A percentile compares a stretch with the other conserved stretches of the same genome.
These are phyloP conservation scores for Nicotiana obtusifolia DNA, from an alignment of 257 asterid genomes.

Conservation along the genomic window DNA sequence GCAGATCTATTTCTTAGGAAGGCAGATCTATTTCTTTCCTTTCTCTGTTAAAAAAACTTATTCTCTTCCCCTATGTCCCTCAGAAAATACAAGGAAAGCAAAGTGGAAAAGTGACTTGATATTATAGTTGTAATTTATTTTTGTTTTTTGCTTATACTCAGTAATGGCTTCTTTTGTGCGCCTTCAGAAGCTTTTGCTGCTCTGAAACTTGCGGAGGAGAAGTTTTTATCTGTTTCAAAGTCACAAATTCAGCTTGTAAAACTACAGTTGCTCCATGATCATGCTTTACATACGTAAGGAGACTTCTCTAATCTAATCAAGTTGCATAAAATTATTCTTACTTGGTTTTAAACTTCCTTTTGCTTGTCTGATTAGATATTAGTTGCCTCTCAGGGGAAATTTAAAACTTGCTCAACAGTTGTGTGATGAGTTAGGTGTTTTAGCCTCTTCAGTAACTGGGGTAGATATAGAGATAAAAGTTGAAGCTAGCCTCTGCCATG, in stretches of 20 bases:
- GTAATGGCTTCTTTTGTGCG: constrained; percentile 5
- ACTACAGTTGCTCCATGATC: constrained; percentile 81
- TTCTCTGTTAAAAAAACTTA: not conserved
- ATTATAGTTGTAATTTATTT: not conserved
- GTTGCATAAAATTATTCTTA: constrained; percentile 16
- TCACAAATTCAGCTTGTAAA: constrained; percentile 70
- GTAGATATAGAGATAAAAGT: constrained; percentile 93
- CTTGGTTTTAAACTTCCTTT: constrained; percentile 10
- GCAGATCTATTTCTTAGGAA: not conserved
- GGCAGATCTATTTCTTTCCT: not conserved
- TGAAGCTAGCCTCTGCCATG: constrained; percentile 84
- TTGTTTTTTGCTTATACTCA: constrained; percentile 8
- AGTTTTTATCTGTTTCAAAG: constrained; percentile 67
- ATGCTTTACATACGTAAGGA: constrained; percentile 70
- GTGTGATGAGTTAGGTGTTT: constrained; percentile 77
- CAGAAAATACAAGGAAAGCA: not conserved
- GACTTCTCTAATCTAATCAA: not conserved
- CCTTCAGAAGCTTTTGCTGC: constrained; percentile 85
- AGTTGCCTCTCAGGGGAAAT: constrained; percentile 55
- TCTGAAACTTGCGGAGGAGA: constrained; percentile 67
- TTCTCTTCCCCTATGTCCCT: not conserved
- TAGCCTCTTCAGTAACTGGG: constrained; percentile 84
- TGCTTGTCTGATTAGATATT: constrained; percentile 2
- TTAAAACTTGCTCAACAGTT: constrained; percentile 74
- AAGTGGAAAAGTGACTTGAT: not conserved